Evolutionary conservation across 2,329 filamentous ascomycete species (phyloP).

Genomic region (Pestalotiopsis fici): DNA sequence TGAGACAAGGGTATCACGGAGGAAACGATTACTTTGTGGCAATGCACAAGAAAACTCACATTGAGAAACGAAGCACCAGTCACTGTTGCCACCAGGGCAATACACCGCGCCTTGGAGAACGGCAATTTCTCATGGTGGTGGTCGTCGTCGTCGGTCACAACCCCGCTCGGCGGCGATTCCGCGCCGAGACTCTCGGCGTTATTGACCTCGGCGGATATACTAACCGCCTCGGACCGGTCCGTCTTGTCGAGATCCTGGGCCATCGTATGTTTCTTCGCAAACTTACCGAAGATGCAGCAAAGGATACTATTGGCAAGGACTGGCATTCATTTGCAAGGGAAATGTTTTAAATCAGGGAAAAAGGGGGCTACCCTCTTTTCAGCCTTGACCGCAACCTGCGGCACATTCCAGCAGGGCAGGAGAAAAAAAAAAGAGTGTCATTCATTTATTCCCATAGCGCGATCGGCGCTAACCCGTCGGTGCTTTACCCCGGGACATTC

Average conservation of each 20-base stretch:
- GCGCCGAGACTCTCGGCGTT: not conserved
- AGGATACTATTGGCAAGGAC: no score
- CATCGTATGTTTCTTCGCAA: not conserved
- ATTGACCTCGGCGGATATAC: not conserved
- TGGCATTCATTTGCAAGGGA: not conserved
- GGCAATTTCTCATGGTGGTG: constrained; percentile 23
- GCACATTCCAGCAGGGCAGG: not conserved
- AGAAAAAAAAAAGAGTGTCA: not conserved
- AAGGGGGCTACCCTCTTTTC: not conserved
- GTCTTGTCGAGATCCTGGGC: not conserved
- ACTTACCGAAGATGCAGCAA: no score
- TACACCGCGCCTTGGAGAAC: constrained; percentile 51
- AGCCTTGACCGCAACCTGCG: not conserved
- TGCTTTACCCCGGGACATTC: not conserved
- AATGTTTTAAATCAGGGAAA: not conserved
- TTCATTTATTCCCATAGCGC: not conserved
- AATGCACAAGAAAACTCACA: constrained; percentile 29
- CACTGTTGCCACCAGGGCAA: constrained; percentile 55
- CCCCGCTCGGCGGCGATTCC: not conserved
- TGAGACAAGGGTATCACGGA: constrained; percentile 18
- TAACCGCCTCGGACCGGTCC: not conserved
- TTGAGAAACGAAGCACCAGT: constrained; percentile 59
- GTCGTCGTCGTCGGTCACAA: constrained; percentile 14
- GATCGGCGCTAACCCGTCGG: not conserved
- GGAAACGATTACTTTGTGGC: not conserved